phyloP scores from a whole-genome alignment of 768 basidiomycete species.

The Leccinum rimulosum region DNA sequence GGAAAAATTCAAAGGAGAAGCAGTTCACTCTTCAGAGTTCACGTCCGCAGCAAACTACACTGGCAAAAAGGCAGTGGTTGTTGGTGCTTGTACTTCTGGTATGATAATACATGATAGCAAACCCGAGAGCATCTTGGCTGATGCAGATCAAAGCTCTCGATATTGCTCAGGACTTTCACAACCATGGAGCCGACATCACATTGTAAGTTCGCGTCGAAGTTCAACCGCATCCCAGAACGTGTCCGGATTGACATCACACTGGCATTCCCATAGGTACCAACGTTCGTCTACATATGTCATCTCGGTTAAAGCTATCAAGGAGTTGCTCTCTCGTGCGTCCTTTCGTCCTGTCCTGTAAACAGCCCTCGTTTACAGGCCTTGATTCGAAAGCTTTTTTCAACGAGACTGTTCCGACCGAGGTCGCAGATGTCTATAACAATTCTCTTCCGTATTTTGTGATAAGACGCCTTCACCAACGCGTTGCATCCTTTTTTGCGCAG shows the following conservation, averaged over 20 bases:
- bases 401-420: conserved; percentile 21
- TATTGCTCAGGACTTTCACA: conserved; percentile 36
- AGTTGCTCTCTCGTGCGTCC: conserved; percentile 12
- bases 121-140: not conserved
- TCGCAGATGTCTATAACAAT: conserved; percentile 17
- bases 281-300: conserved; percentile 26
- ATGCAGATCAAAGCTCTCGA: conserved; percentile 31
- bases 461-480: conserved; percentile 23
- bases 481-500: conserved; percentile 14
- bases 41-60: conserved; percentile 45
- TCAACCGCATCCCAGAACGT: not conserved
- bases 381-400: conserved; percentile 15
- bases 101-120: not conserved
- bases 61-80: conserved; percentile 66
- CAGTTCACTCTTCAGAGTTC: conserved; percentile 52
- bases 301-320: conserved; percentile 8
- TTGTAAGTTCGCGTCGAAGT: conserved; percentile 13
- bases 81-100: conserved; percentile 68
- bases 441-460: conserved; percentile 17
- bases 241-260: not conserved
- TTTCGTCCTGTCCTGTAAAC: not conserved
- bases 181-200: conserved; percentile 30
- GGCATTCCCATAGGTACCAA: conserved; percentile 16
- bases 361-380: not conserved
- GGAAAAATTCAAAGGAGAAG: conserved; percentile 53